Base-by-base conservation (phyloP, 2,329 filamentous ascomycete species). In the Exserohilum rostratum region DNA sequence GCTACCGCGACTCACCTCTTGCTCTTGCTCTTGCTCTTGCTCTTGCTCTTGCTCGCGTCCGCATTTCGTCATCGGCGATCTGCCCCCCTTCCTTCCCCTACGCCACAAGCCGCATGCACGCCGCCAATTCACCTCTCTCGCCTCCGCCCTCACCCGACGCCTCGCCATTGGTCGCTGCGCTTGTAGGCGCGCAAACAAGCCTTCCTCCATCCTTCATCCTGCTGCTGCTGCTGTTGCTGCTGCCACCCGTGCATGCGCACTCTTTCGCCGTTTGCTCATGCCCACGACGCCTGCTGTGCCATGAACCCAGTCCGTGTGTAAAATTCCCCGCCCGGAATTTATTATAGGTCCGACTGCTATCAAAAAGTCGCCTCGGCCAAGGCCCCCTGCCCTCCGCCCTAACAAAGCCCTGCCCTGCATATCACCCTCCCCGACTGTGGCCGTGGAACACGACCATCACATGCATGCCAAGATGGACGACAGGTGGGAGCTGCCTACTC, bases 401-500 rank as follows among this genome's bases (percentile, higher is more conserved):
- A 29, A 39, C 22, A 15, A 52, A 49, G 55, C 52, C 34, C 50
- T 42, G 54, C 46, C 43, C 39, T 44, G 53, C 49, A 47, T 46
- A 29, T 33, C 38, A 30, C 37, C 33, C 29, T 22, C 35, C 49
- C 33, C 54, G 37, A 52, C 53, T 33, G 45, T 42, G 25, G 12
- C 15, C 30, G 42, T 17, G 20, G 12, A 30, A 12, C 42, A 34
- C 11, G 29, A 22, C 46, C 42, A 30, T 53, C 46, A 51, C 50
- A 57, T 57, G 50, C 37, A 58, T 25, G 31, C 45, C 46, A 53
- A 27, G 35, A 67, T 67, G 64, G 56, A 63, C 35, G 33, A 18
- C 35, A 55, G 60, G 25, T 53, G 50, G 49, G 62, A 71, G 27
- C 53, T 70, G 40, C 67, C 68, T 27, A 60, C 63, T 25, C 57